Base-by-base conservation (phyloP, 2,329 filamentous ascomycete species). In the Cercospora zeae-maydis region DNA sequence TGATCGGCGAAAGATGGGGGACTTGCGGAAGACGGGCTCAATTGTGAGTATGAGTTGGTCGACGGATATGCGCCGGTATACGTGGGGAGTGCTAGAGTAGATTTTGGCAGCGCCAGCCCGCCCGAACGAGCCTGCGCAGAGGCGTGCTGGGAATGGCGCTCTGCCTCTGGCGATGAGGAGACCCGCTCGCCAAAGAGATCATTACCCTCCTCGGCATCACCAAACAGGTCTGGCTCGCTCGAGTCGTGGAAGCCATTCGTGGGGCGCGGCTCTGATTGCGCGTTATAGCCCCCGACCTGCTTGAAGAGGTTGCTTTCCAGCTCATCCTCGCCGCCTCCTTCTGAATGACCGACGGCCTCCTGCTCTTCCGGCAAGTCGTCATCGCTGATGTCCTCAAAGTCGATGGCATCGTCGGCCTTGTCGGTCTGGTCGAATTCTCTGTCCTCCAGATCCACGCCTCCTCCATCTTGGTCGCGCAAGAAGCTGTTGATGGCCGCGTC, bases 361-460 rank as follows among this genome's bases (percentile, higher is more conserved):
- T 91, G 88, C 66, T 95, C 91, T 6, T 95, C 91, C 10, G 92
- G 89, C 7, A 96, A 83, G 73, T 97, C 93, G 73, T 96, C 92
- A 74, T 98, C 93, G 68, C 89, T 89, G 66, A 98, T 93, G 73
- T 96, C 91, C 74, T 91, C 92, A 71, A 84, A 99, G 74, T 99
- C 95, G 66, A 95, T 80, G 42, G 95, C 95, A 78, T 98, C 91
- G 64, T 92, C 92, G 59, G 92, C 93, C 77, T 99, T 99, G 75
- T 92, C 89, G 19, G 82, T 83, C 58, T 75, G 69, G 58, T 81
- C 80, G 58, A 83, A 75, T 58, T 76, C 67, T 56, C 39, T 65
- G 66, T 71, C 71, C 4, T 69, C 70, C 7, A 62, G 70, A 31
- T 69, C 68, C 19, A 65, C 66, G 10, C 68, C 66, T 36, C 63